Evolutionary conservation across 306 rosid species (phyloP).

Genomic region (Quercus suber): DNA sequence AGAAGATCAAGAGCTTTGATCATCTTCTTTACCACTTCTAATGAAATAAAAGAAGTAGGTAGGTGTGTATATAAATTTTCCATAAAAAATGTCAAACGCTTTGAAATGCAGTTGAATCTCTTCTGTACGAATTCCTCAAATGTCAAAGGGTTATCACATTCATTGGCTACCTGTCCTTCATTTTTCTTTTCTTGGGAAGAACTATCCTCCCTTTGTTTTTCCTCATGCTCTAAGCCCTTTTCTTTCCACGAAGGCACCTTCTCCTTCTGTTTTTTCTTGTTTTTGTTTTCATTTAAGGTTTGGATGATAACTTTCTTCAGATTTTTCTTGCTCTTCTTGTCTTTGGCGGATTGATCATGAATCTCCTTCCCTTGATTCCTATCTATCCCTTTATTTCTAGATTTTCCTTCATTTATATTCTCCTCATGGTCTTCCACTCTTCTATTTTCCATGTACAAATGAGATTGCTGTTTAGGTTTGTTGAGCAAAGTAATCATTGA

Average conservation of each 20-base stretch:
- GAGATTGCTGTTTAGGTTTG: conserved; percentile 25
- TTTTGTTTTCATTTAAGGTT: conserved; percentile 3
- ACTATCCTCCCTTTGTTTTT: background rate
- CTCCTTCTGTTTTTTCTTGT: background rate
- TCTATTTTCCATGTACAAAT: conserved; percentile 6
- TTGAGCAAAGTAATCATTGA: conserved; percentile 20
- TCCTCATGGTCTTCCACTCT: background rate
- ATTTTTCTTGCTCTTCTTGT: background rate
- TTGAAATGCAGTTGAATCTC: conserved; percentile 1
- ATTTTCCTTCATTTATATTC: background rate
- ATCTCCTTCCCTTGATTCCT: background rate
- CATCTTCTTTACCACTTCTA: conserved; percentile 23
- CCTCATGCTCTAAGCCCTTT: background rate
- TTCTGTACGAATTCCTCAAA: conserved; percentile 20
- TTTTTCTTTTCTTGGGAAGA: background rate
- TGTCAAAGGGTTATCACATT: conserved; percentile 11
- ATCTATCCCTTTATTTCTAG: background rate
- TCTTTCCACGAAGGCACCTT: background rate
- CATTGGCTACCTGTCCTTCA: no score
- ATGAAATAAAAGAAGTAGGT: conserved; percentile 44
- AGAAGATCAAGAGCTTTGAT: conserved; percentile 28
- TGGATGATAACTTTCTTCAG: conserved; percentile 9
- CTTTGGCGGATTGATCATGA: background rate
- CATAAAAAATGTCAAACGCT: conserved; percentile 10
- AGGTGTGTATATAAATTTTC: conserved; percentile 34